A percentile compares a stretch with the other conserved stretches of the same genome.
These are phyloP conservation scores for Colletotrichum neosansevieriae DNA, from an alignment of 2,329 filamentous ascomycete species.

Conservation along the genomic window DNA sequence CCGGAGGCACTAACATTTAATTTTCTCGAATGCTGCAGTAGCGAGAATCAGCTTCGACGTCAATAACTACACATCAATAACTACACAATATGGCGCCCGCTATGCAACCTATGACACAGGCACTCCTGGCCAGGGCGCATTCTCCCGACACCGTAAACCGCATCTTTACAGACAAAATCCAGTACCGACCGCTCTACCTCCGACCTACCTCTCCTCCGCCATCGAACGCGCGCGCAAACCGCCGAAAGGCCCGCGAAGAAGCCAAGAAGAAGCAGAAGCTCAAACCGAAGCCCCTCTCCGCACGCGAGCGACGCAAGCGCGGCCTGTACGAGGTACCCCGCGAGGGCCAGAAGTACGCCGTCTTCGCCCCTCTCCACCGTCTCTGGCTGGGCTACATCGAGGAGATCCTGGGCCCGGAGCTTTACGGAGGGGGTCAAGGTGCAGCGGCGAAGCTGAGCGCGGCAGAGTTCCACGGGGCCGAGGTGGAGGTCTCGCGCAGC, in stretches of 20 bases:
- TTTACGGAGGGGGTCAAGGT: constrained; percentile 66
- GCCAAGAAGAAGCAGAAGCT: constrained; percentile 59
- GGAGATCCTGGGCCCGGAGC: constrained; percentile 77
- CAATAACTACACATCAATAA: neutral
- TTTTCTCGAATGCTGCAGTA: constrained; percentile 22
- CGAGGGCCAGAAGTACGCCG: constrained; percentile 75
- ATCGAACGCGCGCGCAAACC: constrained; percentile 68
- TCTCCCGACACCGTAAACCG: constrained; percentile 76
- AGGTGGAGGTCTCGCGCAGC: constrained; percentile 85
- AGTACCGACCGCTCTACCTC: constrained; percentile 84
- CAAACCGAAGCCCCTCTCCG: constrained; percentile 78
- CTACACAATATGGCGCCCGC: constrained; percentile 49
- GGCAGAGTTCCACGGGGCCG: constrained; percentile 91
- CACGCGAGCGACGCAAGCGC: constrained; percentile 79
- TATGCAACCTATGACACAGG: constrained; percentile 62
- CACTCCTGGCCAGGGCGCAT: constrained; percentile 82
- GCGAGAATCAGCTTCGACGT: neutral
- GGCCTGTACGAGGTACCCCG: constrained; percentile 81
- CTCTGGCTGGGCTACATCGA: constrained; percentile 90
- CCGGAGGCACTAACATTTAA: constrained; percentile 43
- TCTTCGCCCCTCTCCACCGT: constrained; percentile 81
- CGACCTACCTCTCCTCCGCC: constrained; percentile 78
- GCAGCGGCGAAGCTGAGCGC: constrained; percentile 82
- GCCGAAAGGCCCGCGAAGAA: constrained; percentile 61
- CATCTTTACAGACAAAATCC: constrained; percentile 86